phyloP scores from a whole-genome alignment of 2,329 filamentous ascomycete genomes.

The Emmonsiellopsis sp. region DNA sequence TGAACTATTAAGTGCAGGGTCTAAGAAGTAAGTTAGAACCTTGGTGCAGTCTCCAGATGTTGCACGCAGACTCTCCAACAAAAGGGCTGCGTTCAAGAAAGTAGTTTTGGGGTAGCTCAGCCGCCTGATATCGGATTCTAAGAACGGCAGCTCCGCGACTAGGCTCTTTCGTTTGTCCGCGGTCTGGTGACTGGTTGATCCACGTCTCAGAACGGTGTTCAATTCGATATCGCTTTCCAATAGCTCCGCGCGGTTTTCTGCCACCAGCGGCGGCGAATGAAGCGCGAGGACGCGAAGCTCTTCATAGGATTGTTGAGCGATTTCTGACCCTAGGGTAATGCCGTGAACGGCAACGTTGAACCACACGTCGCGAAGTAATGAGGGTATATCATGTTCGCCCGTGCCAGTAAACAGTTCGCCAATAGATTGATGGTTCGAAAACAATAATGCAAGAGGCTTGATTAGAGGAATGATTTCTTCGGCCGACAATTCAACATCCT shows the following conservation, averaged over 20 bases:
- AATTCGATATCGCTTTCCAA: constrained; percentile 94
- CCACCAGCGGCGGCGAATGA: constrained; percentile 76
- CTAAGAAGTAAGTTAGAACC: constrained; percentile 85
- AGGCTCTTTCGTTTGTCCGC: constrained; percentile 72
- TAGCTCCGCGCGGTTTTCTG: constrained; percentile 79
- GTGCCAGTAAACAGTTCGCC: constrained; percentile 19
- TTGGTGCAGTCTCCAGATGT: constrained; percentile 83
- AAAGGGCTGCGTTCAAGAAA: constrained; percentile 80
- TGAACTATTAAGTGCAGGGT: constrained; percentile 64
- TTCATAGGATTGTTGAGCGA: constrained; percentile 61
- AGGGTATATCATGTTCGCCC: constrained; percentile 50
- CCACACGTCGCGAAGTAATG: constrained; percentile 84
- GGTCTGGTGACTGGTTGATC: constrained; percentile 63
- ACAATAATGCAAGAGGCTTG: constrained; percentile 75
- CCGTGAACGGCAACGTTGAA: constrained; percentile 96
- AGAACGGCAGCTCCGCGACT: constrained; percentile 61
- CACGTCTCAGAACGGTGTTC: constrained; percentile 83
- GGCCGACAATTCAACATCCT: constrained; percentile 72
- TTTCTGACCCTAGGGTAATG: constrained; percentile 64
- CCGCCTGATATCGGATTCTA: constrained; percentile 66
- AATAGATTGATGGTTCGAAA: constrained; percentile 42
- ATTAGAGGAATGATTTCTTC: constrained; percentile 81
- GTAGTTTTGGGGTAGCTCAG: constrained; percentile 85
- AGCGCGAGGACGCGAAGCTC: constrained; percentile 79
- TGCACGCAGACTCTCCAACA: constrained; percentile 82